Percentiles rank a stretch among this genome's conserved stretches.
These are phyloP conservation scores for Trichoderma brevicompactum DNA, from an alignment of 2,329 filamentous ascomycete genomes.

Conservation along the genomic window DNA sequence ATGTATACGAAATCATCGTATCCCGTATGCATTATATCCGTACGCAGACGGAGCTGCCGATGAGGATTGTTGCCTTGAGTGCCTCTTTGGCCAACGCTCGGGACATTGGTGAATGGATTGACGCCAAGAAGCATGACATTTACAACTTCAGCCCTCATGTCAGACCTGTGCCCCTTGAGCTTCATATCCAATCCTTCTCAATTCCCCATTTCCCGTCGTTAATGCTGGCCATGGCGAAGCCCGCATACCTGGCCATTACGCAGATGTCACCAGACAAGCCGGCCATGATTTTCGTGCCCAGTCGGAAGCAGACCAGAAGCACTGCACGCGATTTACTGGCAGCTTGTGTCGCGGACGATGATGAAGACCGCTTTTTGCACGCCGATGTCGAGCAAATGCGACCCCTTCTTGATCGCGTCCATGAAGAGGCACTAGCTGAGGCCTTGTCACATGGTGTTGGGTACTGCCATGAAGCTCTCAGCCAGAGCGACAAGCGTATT, in stretches of 20 bases:
- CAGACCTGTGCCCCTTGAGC: slow-evolving; percentile 84
- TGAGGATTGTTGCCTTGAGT: slow-evolving; percentile 87
- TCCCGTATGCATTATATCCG: slow-evolving; percentile 97
- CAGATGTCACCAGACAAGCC: slow-evolving; percentile 89
- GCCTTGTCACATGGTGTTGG: slow-evolving; percentile 92
- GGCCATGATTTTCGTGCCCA: slow-evolving; percentile 89
- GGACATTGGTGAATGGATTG: slow-evolving; percentile 97
- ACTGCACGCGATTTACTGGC: slow-evolving; percentile 86
- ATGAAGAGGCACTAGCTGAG: slow-evolving; percentile 85
- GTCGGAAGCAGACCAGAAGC: slow-evolving; percentile 85
- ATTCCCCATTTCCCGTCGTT: slow-evolving; percentile 97
- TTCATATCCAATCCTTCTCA: slow-evolving; percentile 93
- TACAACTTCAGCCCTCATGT: slow-evolving; percentile 98
- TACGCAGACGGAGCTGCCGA: slow-evolving; percentile 78
- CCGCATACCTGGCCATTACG: slow-evolving; percentile 84
- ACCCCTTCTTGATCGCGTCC: slow-evolving; percentile 79
- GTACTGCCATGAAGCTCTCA: slow-evolving; percentile 95
- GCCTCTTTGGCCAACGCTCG: slow-evolving; percentile 92
- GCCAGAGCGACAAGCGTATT: slow-evolving; percentile 86
- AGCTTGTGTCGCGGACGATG: slow-evolving; percentile 84
- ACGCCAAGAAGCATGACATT: slow-evolving; percentile 95
- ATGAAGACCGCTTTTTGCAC: slow-evolving; percentile 93
- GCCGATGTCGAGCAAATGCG: slow-evolving; percentile 80
- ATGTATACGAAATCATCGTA: slow-evolving; percentile 95
- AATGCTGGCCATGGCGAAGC: slow-evolving; percentile 98